Conservation (phyloP, 2,329 filamentous ascomycete species). For the Metarhizium brunneum region DNA sequence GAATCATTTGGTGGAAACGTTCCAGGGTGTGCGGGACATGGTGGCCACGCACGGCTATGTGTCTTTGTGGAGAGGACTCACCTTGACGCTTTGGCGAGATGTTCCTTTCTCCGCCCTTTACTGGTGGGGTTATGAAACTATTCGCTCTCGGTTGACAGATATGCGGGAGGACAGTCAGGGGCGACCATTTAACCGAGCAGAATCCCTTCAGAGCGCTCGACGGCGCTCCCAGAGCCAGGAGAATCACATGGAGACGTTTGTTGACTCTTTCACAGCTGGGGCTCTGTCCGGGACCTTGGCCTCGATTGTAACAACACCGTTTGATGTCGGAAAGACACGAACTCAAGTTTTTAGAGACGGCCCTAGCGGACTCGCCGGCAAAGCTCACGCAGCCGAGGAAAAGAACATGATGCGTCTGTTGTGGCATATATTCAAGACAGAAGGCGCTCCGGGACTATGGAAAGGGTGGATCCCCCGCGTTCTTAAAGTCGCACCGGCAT, state of each 20-base stretch:
- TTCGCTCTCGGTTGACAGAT: slow-evolving; percentile 63
- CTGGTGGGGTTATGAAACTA: slow-evolving; percentile 94
- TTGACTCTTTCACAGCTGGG: slow-evolving; percentile 84
- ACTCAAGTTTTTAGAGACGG: slow-evolving; percentile 71
- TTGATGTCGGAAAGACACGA: slow-evolving; percentile 94
- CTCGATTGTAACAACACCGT: slow-evolving; percentile 84
- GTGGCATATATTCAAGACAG: slow-evolving; percentile 82
- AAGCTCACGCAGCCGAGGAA: slow-evolving; percentile 55
- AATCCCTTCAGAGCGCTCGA: slow-evolving; percentile 31
- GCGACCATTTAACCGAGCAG: slow-evolving; percentile 25
- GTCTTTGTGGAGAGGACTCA: slow-evolving; percentile 83
- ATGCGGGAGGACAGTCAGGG: slow-evolving; percentile 47
- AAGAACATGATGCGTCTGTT: slow-evolving; percentile 72
- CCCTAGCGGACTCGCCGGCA: slow-evolving; percentile 21
- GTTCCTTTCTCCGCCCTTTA: slow-evolving; percentile 96
- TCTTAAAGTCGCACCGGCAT: slow-evolving; percentile 89
- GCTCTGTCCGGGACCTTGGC: slow-evolving; percentile 76
- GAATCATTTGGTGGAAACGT: slow-evolving; percentile 69
- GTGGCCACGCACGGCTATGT: slow-evolving; percentile 66
- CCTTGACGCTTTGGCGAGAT: slow-evolving; percentile 88
- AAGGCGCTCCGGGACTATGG: slow-evolving; percentile 76
- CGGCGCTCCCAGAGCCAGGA: slow-evolving; percentile 54
- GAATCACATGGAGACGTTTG: slow-evolving; percentile 66
- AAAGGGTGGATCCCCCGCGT: slow-evolving; percentile 86
- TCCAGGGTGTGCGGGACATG: slow-evolving; percentile 70